Evolutionary conservation across 371 early-diverging fungal genomes (phyloP), one percentile per base, ranked within the genome.

Genomic region (Mucor circinelloides): DNA sequence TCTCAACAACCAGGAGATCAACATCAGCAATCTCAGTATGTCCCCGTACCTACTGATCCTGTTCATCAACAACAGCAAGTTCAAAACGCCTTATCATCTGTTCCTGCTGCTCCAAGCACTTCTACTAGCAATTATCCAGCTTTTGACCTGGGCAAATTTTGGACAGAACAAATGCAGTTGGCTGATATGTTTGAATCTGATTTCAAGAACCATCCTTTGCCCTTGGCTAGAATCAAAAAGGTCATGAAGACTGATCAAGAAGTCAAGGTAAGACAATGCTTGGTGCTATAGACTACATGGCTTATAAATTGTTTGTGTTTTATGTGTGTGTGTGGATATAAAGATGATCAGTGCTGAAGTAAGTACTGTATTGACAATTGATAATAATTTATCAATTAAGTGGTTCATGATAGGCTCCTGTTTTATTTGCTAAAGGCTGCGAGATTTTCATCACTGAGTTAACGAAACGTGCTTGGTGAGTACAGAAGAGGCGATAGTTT

Each of bases 161-260:
- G 84, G 84, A 75, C 76, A 60, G 84, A 84, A 19, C 80, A 84
- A 52, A 59, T 81, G 66, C 32, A 54, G 31, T 59, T 69, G 13
- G 81, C 78, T 21, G 78, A 76, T 21, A 60, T 60, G 10, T 76
- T 76, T 66, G 80, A 84, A 57, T 75, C 81, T 32, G 97, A 97
- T 75, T 97, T 94, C 79, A 98, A 97, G 79, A 86, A 89, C 38
- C 95, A 99, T 71, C 88, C 91, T 28, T 79, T 99, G 67, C 99
- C 99, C 10, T 80, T 99, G 54, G 99, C 99, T n/a, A 83, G 99
- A 40, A 98, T 99, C 69, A 99, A 99, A 76, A 97, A 99, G 75
- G 97, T 99, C 46, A 99, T 99, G 99, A 99, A 99, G 81, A 92
- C 95, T 3, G 99, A 99, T 78, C 96, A 97, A 60, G 99, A 99